A percentile compares a stretch with the other conserved stretches of the same genome.
phyloP scores from a whole-genome alignment of 2,329 filamentous ascomycete genomes.

The Sporothrix protearum region DNA sequence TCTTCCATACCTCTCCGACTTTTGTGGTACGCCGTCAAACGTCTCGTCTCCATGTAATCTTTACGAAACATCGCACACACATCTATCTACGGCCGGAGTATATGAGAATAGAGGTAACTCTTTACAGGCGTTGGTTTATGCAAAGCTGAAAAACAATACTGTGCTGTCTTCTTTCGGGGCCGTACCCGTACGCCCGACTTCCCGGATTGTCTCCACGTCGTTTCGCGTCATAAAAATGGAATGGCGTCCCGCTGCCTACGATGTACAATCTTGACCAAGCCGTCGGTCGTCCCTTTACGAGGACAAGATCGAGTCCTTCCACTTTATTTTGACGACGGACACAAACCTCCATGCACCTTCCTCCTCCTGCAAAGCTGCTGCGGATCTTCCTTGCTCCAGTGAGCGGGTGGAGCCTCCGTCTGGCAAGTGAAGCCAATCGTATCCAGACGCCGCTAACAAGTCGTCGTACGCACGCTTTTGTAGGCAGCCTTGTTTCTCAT shows the following conservation, averaged over 20 bases:
- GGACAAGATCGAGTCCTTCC: not conserved
- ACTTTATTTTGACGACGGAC: not conserved
- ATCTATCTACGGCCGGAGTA: constrained; percentile 3
- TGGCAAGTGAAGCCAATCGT: too few relatives aligned
- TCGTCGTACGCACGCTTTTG: constrained; percentile 10
- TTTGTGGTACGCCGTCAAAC: not conserved
- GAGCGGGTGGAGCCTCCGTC: not conserved
- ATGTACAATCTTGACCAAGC: not conserved
- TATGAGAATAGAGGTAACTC: not conserved
- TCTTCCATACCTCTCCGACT: not conserved
- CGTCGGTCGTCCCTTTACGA: not conserved
- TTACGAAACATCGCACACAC: constrained; percentile 4
- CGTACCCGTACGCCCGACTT: not conserved
- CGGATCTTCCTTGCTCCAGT: not conserved
- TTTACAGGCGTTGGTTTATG: not conserved
- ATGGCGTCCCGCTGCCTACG: not conserved
- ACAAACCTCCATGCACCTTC: not conserved
- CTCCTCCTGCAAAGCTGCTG: not conserved
- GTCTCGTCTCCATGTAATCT: constrained; percentile 1
- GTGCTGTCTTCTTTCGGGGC: not conserved
- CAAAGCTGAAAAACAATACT: too few relatives aligned
- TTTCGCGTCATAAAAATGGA: not conserved
- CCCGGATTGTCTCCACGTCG: not conserved
- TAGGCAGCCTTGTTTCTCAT: not conserved
- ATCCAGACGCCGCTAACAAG: not conserved